Percentiles rank a stretch among this genome's conserved stretches.
phyloP scores from a whole-genome alignment of 768 basidiomycete species.

The Auricularia heimuer region DNA sequence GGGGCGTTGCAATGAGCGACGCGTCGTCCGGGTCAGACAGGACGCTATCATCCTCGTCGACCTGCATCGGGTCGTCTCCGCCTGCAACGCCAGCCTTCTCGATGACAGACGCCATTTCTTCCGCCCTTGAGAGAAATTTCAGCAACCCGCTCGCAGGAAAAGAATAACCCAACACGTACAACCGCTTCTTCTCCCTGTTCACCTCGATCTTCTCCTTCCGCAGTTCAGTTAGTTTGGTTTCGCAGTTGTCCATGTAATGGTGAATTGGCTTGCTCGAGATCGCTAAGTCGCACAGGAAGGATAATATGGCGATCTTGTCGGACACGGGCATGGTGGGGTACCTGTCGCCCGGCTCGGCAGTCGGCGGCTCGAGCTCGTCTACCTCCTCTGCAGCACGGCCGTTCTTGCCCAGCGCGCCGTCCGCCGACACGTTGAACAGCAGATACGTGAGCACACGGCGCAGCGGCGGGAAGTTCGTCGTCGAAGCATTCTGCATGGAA shows the following conservation, averaged over 20 bases:
- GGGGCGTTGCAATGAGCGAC: slow-evolving; percentile 24
- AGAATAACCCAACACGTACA: slow-evolving; percentile 43
- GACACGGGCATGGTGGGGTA: slow-evolving; percentile 63
- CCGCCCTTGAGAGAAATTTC: slow-evolving; percentile 35
- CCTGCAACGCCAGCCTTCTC: slow-evolving; percentile 33
- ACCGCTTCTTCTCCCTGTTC: slow-evolving; percentile 79
- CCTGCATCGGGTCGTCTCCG: slow-evolving; percentile 41
- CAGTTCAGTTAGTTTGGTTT: slow-evolving; percentile 80
- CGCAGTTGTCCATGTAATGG: slow-evolving; percentile 81
- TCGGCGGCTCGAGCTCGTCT: slow-evolving; percentile 8
- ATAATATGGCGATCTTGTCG: slow-evolving; percentile 77
- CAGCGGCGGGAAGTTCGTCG: slow-evolving; percentile 60
- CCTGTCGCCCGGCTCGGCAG: slow-evolving; percentile 40
- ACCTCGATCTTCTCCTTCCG: slow-evolving; percentile 94
- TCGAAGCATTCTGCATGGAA: slow-evolving; percentile 55
- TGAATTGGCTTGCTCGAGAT: slow-evolving; percentile 86
- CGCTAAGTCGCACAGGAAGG: slow-evolving; percentile 83
- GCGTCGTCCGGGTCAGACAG: slow-evolving; percentile 49
- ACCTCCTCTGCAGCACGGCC: slow-evolving; percentile 6
- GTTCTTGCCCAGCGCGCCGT: not conserved
- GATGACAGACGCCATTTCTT: slow-evolving; percentile 60
- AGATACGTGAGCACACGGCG: slow-evolving; percentile 62
- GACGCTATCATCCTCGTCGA: slow-evolving; percentile 55
- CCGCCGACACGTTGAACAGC: slow-evolving; percentile 41
- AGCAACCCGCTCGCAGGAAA: slow-evolving; percentile 1